These are phyloP conservation scores for Alnus glutinosa DNA, from an alignment of 306 rosid species.

Conservation along the genomic window DNA sequence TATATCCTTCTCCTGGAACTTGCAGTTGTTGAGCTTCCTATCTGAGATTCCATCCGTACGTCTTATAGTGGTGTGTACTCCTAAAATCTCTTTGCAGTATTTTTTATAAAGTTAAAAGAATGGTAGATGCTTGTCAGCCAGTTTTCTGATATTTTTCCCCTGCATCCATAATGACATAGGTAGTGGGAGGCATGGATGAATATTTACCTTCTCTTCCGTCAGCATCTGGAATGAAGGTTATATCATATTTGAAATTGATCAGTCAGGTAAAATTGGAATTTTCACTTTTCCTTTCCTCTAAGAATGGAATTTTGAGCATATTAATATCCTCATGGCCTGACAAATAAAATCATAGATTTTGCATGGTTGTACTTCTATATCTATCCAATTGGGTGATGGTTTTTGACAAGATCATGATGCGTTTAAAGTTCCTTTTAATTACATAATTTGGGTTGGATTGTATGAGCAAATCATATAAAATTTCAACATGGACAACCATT, in stretches of 20 bases:
- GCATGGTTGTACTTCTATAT: neutral
- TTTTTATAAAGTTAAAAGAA: conserved; percentile 11
- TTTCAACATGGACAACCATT: neutral
- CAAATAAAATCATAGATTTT: neutral
- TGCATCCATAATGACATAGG: conserved; percentile 46
- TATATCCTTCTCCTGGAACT: conserved; percentile 32
- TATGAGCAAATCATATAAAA: neutral
- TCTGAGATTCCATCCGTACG: conserved; percentile 84
- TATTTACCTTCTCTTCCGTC: conserved; percentile 83
- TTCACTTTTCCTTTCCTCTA: neutral
- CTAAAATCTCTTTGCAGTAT: conserved; percentile 19
- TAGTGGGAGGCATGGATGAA: conserved; percentile 89
- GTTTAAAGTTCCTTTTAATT: neutral
- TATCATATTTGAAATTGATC: conserved; percentile 71
- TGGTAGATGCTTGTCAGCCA: neutral
- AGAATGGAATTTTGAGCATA: neutral
- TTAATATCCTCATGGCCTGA: neutral
- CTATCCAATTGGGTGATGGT: neutral
- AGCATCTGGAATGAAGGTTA: conserved; percentile 66
- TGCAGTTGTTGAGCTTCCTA: conserved; percentile 88
- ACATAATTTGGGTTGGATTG: neutral
- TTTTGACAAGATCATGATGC: neutral
- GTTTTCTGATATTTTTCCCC: conserved; percentile 9
- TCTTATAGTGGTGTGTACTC: conserved; percentile 77
- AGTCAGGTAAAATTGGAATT: conserved; percentile 58